A percentile compares a stretch with the other conserved stretches of the same genome.
Evolutionary conservation across 73 alveolate species (phyloP).

Genomic region (Paramecium bursaria): DNA sequence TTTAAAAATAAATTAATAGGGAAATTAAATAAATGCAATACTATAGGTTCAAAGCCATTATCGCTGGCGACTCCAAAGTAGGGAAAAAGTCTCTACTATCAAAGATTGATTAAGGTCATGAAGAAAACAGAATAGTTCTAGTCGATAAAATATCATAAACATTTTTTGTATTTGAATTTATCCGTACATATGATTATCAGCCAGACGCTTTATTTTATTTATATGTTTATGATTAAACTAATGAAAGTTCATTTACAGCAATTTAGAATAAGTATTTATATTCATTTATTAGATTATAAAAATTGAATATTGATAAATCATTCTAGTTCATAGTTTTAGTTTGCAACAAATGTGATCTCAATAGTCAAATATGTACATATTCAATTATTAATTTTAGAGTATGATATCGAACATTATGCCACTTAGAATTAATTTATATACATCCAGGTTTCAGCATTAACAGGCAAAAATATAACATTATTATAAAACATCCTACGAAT

Average conservation of each 20-base stretch:
- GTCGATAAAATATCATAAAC: background rate
- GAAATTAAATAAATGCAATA: slow-evolving; percentile 13
- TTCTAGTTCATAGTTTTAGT: slow-evolving; percentile 3
- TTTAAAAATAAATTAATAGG: slow-evolving; percentile 1
- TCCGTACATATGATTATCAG: background rate
- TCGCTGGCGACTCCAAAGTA: background rate
- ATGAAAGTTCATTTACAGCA: background rate
- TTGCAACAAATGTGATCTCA: background rate
- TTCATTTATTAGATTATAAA: background rate
- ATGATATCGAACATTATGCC: background rate
- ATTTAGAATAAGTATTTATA: background rate
- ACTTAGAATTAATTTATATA: background rate
- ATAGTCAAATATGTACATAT: background rate
- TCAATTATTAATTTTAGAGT: background rate
- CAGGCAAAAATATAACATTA: background rate
- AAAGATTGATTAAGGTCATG: background rate
- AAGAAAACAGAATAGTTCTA: background rate
- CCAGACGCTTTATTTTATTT: slow-evolving; percentile 21
- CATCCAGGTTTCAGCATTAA: background rate
- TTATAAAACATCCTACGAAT: background rate
- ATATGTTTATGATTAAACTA: background rate
- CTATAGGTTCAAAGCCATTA: slow-evolving; percentile 30
- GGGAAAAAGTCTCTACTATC: background rate
- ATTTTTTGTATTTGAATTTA: slow-evolving; percentile 15
- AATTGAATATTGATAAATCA: background rate